Percentiles rank a stretch among this genome's conserved stretches.
Conservation (phyloP, 2,329 filamentous ascomycete genomes). For the Macrophomina tecta region DNA sequence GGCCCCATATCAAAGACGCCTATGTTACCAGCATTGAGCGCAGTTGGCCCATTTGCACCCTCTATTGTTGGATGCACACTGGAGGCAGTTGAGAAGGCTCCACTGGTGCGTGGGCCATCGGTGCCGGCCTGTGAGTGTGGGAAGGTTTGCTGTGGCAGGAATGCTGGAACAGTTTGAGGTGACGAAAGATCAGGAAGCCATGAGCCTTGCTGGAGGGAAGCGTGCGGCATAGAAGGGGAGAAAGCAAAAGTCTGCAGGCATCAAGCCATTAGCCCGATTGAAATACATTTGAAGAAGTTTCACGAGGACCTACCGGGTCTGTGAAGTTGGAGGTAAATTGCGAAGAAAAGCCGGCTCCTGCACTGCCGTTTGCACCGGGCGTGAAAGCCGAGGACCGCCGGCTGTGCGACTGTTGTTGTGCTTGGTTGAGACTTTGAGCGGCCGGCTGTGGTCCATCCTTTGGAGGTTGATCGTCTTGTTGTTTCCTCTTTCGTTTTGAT, state of each 20-base stretch:
- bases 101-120: background rate
- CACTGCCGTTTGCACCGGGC: slow-evolving; percentile 4
- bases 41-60: slow-evolving; percentile 16
- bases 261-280: background rate
- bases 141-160: slow-evolving; percentile 18
- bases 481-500: slow-evolving; percentile 84
- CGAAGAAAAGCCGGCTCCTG: background rate
- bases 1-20: slow-evolving; percentile 15
- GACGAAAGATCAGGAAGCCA: slow-evolving; percentile 26
- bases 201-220: slow-evolving; percentile 38
- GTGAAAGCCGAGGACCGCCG: slow-evolving; percentile 29
- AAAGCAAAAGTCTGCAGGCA: slow-evolving; percentile 42
- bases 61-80: slow-evolving; percentile 3
- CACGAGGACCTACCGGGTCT: slow-evolving; percentile 11
- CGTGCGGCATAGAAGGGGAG: slow-evolving; percentile 48
- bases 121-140: slow-evolving; percentile 14
- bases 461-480: slow-evolving; percentile 58
- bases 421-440: slow-evolving; percentile 29
- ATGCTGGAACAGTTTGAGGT: slow-evolving; percentile 8
- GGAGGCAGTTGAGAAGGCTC: background rate
- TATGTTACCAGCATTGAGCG: slow-evolving; percentile 10
- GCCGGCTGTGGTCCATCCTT: slow-evolving; percentile 35
- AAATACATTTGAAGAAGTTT: background rate
- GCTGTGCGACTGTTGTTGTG: slow-evolving; percentile 39
- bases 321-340: slow-evolving; percentile 20